Base-by-base conservation (phyloP, 176 grass and related monocot genomes). In the Raddia guianensis region DNA sequence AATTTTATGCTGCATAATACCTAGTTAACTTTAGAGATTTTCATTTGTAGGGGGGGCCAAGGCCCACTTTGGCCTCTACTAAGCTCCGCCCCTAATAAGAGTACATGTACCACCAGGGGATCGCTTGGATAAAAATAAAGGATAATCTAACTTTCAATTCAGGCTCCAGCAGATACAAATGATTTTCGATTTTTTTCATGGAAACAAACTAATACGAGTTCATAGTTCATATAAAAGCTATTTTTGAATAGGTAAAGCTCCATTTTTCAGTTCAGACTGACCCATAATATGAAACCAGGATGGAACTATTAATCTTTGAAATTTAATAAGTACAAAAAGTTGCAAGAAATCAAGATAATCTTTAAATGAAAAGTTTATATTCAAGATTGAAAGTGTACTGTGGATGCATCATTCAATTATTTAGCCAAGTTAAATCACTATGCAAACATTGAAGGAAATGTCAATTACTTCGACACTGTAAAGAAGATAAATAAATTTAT, bases 121-220 rank as follows among this genome's bases (percentile, higher is more conserved):
- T 60, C 43, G 14, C 33, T 79, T 56, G 49, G 57, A 66, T 35
- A 37, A 86, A 19, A 55, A 67, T 9, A 49, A 27, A 42, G 42
- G 8, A 51, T 64, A 63, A 6, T 32, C 19, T 42, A 86, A 66
- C n/a, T 11, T 59, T 20, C 27, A 27, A 27, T 27, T 27, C 27
- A 46, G 49, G 74, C 37, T 74, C 20, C 16, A 67, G 35, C 42
- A 27, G 14, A 86, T 68, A 60, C 49, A 74, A 77, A 70, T 5
- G 45, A 50, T 69, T 70, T 40, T 44, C 9, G 35, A 46, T 15
- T 44, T 18, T 18, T 45, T 71, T 70, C 6, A 35, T 15, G 74
- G 11, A 7, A 79, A 49, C 49, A 73, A 65, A 86, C 32, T 47
- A 63, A 78, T 40, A 32, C 65, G 59, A 73, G 48, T n/a, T 63